Conservation (phyloP, 768 basidiomycete genomes). For the Boletus reticulatus region DNA sequence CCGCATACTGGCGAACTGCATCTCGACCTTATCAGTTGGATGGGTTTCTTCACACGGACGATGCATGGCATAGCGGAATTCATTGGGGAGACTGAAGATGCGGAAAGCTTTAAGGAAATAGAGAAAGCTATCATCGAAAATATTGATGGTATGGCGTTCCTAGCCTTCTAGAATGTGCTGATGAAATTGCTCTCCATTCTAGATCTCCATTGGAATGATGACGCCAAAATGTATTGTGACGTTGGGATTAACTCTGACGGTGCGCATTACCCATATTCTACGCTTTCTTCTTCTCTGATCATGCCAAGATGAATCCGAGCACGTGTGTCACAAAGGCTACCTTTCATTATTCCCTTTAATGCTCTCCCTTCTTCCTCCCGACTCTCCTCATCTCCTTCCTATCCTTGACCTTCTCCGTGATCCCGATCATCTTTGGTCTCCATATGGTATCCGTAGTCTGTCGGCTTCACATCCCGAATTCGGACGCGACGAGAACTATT, state of each 20-base stretch:
- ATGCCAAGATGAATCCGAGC: conserved; percentile 79
- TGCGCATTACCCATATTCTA: conserved; percentile 29
- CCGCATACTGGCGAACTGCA: conserved; percentile 92
- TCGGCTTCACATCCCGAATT: conserved; percentile 88
- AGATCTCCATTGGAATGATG: conserved; percentile 95
- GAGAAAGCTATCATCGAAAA: conserved; percentile 82
- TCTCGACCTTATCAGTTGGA: conserved; percentile 92
- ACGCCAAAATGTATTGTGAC: conserved; percentile 92
- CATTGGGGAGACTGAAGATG: conserved; percentile 84
- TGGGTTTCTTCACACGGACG: conserved; percentile 92
- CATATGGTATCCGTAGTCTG: conserved; percentile 84
- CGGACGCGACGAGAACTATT: conserved; percentile 93
- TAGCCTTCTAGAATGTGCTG: neutral
- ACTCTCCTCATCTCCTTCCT: conserved; percentile 77
- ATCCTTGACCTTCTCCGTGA: conserved; percentile 79
- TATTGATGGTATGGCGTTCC: conserved; percentile 63
- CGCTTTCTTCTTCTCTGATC: neutral
- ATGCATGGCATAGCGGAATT: conserved; percentile 90
- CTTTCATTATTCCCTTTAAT: conserved; percentile 93
- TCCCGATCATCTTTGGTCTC: conserved; percentile 88
- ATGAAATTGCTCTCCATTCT: neutral
- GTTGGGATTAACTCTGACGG: conserved; percentile 82
- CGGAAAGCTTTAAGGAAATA: conserved; percentile 68
- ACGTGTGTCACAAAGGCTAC: conserved; percentile 91
- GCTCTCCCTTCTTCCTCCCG: conserved; percentile 70